phyloP scores from a whole-genome alignment of 2,329 filamentous ascomycete species.

The Cercospora zeina region DNA sequence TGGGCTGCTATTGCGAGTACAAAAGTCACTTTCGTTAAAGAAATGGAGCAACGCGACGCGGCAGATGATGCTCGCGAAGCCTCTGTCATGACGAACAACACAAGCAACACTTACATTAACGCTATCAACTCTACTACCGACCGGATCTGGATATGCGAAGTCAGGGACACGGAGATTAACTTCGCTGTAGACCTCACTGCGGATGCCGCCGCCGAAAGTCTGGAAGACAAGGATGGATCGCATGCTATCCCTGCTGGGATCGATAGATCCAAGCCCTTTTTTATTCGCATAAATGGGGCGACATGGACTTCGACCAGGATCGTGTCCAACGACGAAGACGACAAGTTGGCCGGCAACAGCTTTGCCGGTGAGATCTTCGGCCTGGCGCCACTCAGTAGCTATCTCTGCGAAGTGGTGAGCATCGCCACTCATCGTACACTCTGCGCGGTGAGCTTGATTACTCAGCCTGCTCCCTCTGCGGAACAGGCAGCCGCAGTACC shows the following conservation, averaged over 20 bases:
- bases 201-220: constrained; percentile 30
- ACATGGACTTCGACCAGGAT: constrained; percentile 78
- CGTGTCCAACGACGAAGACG: constrained; percentile 43
- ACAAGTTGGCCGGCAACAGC: constrained; percentile 48
- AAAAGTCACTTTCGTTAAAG: constrained; percentile 94
- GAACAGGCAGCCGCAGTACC: constrained; percentile 57
- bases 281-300: constrained; percentile 74
- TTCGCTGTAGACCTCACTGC: constrained; percentile 54
- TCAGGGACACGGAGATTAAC: constrained; percentile 74
- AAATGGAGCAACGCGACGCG: constrained; percentile 70
- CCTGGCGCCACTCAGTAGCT: constrained; percentile 71
- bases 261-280: constrained; percentile 73
- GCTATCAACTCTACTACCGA: constrained; percentile 57
- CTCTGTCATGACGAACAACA: constrained; percentile 71
- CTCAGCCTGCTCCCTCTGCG: constrained; percentile 58
- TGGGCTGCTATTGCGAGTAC: constrained; percentile 95
- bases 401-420: constrained; percentile 75
- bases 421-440: constrained; percentile 65
- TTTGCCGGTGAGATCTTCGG: constrained; percentile 71
- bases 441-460: constrained; percentile 71
- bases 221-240: constrained; percentile 41
- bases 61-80: constrained; percentile 71
- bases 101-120: constrained; percentile 65
- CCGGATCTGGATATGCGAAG: constrained; percentile 78
- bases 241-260: constrained; percentile 51